Base-by-base conservation (phyloP, 352 stramenopile genomes). In the Sclerospora graminicola region DNA sequence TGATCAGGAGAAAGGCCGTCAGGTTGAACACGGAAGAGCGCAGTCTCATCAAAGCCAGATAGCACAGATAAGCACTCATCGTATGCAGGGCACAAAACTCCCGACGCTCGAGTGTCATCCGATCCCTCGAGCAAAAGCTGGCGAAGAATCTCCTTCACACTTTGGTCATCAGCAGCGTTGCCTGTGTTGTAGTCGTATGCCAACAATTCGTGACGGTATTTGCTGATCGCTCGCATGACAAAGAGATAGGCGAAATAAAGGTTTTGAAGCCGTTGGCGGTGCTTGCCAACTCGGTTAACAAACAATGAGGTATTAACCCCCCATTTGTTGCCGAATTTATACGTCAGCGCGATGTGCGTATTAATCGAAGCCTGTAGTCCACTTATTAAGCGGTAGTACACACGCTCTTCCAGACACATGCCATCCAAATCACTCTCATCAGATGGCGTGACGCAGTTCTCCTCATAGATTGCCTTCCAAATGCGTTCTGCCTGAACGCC, bases 201-300 rank as follows among this genome's bases (percentile, higher is more conserved):
- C 37, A 96, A 72, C n/a, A 99, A 63, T 32, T 97, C 82, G 30
- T 88, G 58, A 32, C 70, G 70, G 33, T 96, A 97, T 45, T 97
- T 96, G 24, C 87, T 84, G 11, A 98, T 66, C 4, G 96, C 95
- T 16, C 96, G 78, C 45, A 99, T 86, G 18, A 98, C 73, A 37
- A 99, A 97, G 1, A 99, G 70, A 59, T 98, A 99, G 9, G 91
- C 84, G 59, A 99, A 99, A 56, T 99, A 97, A 23, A 99, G 67
- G 61, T 99, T 99, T 31, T 97, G 79, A 33, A 99, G 69, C 14
- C 97, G 75, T 32, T 99, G 93, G 20, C 82, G 84, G 66, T 97
- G 79, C 45, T 94, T 81, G 18, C 82, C 69, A 43, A 97, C 95
- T 41, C 90, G 88, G 33, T 87, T 29, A 16, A 97, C 76, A 41